Percentiles rank a stretch among this genome's conserved stretches.
phyloP scores from a whole-genome alignment of 345 rosid genomes.

The Abelmoschus esculentus region DNA sequence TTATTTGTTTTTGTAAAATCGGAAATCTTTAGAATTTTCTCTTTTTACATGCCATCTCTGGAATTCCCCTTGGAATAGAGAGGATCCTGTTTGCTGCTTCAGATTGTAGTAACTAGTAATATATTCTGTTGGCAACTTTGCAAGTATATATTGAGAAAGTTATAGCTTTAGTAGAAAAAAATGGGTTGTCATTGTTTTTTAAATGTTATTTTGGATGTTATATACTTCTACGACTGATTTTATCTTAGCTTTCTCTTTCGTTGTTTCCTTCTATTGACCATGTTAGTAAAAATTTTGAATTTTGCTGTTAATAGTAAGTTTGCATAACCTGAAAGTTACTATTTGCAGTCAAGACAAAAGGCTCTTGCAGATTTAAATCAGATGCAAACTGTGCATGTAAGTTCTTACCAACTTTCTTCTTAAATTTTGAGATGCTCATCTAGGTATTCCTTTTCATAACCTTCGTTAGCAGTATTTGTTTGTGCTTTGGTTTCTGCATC shows the following conservation, averaged over 20 bases:
- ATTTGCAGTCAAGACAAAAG: slow-evolving; percentile 88
- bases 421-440: neutral
- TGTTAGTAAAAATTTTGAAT: neutral
- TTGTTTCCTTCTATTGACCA: neutral
- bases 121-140: neutral
- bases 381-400: slow-evolving; percentile 74
- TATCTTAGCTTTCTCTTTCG: neutral
- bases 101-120: neutral
- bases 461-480: neutral
- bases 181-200: neutral
- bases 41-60: neutral
- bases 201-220: slow-evolving; percentile 1
- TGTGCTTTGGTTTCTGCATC: neutral
- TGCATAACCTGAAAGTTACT: slow-evolving; percentile 1
- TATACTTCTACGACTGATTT: neutral
- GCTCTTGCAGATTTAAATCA: slow-evolving; percentile 78
- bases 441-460: neutral
- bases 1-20: neutral
- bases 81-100: neutral
- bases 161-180: neutral
- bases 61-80: neutral
- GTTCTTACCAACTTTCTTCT: slow-evolving; percentile 9
- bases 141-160: neutral
- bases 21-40: neutral
- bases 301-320: neutral